Evolutionary conservation across 2,329 filamentous ascomycete species (phyloP).

Genomic region (Fusarium sp.): DNA sequence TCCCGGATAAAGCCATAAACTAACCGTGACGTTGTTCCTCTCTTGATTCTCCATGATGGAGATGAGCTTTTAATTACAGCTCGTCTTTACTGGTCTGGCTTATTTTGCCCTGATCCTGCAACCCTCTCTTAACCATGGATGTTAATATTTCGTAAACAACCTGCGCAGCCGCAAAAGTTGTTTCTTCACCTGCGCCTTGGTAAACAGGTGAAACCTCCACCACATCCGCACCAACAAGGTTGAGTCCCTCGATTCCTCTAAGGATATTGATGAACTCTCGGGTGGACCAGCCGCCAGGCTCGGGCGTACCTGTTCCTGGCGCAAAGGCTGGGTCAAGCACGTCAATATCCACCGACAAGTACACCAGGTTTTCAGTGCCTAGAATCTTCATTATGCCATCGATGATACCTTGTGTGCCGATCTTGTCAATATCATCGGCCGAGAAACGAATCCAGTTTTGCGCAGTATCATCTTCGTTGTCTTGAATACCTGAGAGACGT

Average conservation of each 20-base stretch:
- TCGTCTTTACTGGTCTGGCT: constrained; percentile 49
- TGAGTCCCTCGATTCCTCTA: constrained; percentile 82
- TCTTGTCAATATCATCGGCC: constrained; percentile 86
- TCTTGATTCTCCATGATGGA: no score
- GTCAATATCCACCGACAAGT: constrained; percentile 84
- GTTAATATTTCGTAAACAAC: constrained; percentile 88
- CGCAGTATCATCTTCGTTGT: constrained; percentile 76
- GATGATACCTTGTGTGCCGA: constrained; percentile 78
- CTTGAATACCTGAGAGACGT: constrained; percentile 73
- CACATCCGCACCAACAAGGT: constrained; percentile 88
- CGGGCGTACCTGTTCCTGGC: constrained; percentile 87
- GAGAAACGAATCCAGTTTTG: constrained; percentile 85
- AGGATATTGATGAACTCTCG: constrained; percentile 87
- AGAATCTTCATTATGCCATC: constrained; percentile 76
- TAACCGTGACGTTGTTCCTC: no score
- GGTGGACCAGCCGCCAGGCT: constrained; percentile 92
- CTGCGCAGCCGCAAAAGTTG: constrained; percentile 84
- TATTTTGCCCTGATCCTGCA: constrained; percentile 53
- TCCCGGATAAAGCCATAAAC: no score
- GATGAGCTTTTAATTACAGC: constrained; percentile 43
- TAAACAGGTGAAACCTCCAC: constrained; percentile 88
- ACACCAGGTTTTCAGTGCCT: constrained; percentile 81
- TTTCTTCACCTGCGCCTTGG: constrained; percentile 82
- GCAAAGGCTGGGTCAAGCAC: constrained; percentile 76
- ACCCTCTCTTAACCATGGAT: constrained; percentile 71